These are phyloP conservation scores for Russula ochroleuca DNA, from an alignment of 768 basidiomycete genomes.

Conservation along the genomic window DNA sequence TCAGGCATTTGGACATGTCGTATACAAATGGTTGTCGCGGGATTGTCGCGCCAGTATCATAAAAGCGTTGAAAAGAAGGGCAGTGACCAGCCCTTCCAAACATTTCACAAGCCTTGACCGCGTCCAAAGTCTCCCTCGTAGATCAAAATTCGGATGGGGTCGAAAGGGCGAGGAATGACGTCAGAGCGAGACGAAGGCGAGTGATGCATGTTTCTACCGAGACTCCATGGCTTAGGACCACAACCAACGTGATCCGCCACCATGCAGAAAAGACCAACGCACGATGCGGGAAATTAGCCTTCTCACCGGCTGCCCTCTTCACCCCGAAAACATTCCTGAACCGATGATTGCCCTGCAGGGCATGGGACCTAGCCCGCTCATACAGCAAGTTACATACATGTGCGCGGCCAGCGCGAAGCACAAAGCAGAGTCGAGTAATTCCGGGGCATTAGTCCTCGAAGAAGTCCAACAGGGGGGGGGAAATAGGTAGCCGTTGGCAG, in stretches of 20 bases:
- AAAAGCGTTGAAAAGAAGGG: neutral
- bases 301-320: neutral
- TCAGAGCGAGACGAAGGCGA: neutral
- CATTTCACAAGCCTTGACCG: no score
- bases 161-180: neutral
- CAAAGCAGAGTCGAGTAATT: neutral
- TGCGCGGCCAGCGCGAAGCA: slow-evolving; percentile 7
- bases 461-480: neutral
- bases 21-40: neutral
- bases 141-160: neutral
- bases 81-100: no score
- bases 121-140: no score
- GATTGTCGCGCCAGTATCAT: neutral
- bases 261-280: neutral
- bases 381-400: neutral
- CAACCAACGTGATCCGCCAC: neutral
- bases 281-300: neutral
- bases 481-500: neutral
- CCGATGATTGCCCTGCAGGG: neutral
- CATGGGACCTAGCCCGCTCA: neutral
- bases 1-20: neutral
- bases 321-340: neutral
- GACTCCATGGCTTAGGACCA: neutral
- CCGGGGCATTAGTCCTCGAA: neutral
- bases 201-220: neutral